These are phyloP conservation scores for Linaria vulgaris DNA, from an alignment of 257 asterid species.

Conservation along the genomic window DNA sequence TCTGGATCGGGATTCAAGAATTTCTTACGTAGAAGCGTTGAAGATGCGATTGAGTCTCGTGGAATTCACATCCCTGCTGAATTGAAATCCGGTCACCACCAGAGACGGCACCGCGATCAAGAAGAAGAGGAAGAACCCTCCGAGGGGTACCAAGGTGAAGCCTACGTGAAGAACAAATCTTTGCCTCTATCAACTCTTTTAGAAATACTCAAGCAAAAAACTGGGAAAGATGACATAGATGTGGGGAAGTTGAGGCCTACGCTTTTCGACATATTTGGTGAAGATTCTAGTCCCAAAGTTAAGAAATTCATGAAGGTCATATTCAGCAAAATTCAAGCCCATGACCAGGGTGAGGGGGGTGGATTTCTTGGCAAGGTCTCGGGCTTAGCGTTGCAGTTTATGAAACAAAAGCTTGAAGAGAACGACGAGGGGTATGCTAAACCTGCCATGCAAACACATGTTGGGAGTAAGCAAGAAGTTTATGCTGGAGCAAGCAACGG, in stretches of 20 bases:
- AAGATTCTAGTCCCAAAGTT: conserved; percentile 92
- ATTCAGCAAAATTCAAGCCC: conserved; percentile 53
- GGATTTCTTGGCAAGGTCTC: conserved; percentile 83
- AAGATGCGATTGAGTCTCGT: conserved; percentile 71
- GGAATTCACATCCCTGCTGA: conserved; percentile 63
- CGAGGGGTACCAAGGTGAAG: conserved; percentile 28
- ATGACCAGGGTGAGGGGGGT: conserved; percentile 38
- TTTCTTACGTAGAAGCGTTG: conserved; percentile 55
- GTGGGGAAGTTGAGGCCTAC: conserved; percentile 92
- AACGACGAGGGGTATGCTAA: conserved; percentile 64
- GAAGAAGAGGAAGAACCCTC: conserved; percentile 37
- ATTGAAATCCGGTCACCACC: conserved; percentile 38
- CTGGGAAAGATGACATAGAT: conserved; percentile 88
- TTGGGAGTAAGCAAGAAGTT: conserved; percentile 67
- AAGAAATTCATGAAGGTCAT: conserved; percentile 93
- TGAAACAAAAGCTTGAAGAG: conserved; percentile 78
- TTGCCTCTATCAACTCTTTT: conserved; percentile 78
- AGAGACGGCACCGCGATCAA: conserved; percentile 20
- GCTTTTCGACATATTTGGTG: conserved; percentile 80
- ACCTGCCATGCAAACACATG: conserved; percentile 70
- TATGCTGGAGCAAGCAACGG: conserved; percentile 64
- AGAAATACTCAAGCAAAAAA: conserved; percentile 82
- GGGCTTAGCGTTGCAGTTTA: conserved; percentile 75
- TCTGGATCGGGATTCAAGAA: conserved; percentile 69
- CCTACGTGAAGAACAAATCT: conserved; percentile 56